Evolutionary conservation across 2,329 filamentous ascomycete species (phyloP).

Genomic region (Lizonia empirigonia): DNA sequence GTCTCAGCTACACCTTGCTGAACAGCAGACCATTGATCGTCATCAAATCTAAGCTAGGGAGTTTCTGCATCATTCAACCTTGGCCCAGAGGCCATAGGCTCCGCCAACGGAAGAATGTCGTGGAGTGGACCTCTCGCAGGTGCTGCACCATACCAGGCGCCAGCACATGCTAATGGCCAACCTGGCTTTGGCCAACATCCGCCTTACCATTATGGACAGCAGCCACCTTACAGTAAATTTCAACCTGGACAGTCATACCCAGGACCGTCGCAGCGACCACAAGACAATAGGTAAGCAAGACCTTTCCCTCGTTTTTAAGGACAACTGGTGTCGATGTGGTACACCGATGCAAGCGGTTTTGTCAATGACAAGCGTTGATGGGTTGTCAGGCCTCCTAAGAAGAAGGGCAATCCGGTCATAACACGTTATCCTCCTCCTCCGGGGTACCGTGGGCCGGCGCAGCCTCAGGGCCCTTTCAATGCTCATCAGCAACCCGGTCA

Average conservation of each 20-base stretch:
- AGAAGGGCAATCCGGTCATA: constrained; percentile 56
- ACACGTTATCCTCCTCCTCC: constrained; percentile 57
- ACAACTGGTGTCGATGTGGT: not conserved
- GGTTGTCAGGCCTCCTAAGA: constrained; percentile 46
- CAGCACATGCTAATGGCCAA: constrained; percentile 33
- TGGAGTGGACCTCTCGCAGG: constrained; percentile 45
- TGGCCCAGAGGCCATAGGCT: not conserved
- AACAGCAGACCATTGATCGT: not conserved
- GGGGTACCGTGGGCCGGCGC: constrained; percentile 50
- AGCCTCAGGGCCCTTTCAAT: constrained; percentile 39
- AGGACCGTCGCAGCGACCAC: constrained; percentile 31
- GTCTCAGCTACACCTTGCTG: constrained; percentile 3
- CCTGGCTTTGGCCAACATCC: constrained; percentile 36
- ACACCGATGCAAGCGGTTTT: not conserved
- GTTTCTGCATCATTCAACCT: not conserved
- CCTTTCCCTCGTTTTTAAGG: not conserved
- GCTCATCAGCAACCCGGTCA: constrained; percentile 33
- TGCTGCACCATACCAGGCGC: constrained; percentile 42
- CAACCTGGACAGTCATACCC: constrained; percentile 31
- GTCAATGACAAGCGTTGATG: constrained; percentile 24
- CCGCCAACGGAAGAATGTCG: constrained; percentile 35
- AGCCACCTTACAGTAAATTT: constrained; percentile 40
- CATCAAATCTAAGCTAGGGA: not conserved
- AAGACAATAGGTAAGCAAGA: constrained; percentile 42
- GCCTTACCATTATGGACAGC: constrained; percentile 41